These are phyloP conservation scores for Sanghuangporus baumii DNA, from an alignment of 1,284 basidiomycete genomes.

Conservation along the genomic window DNA sequence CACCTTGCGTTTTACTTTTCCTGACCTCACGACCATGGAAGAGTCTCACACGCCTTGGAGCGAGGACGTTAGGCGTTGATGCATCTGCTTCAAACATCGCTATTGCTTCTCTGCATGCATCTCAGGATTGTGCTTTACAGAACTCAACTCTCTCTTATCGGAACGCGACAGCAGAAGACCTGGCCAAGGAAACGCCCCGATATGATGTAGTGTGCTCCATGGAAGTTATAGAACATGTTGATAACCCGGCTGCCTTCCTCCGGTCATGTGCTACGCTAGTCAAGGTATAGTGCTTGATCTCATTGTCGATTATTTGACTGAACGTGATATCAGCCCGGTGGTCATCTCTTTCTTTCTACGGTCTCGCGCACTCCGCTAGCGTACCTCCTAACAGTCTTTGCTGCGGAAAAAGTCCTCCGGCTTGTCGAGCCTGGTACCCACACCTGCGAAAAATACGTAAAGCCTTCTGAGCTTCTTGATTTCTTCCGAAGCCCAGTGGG, in stretches of 20 bases:
- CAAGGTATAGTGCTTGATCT: conserved; percentile 47
- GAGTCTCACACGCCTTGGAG: conserved; percentile 87
- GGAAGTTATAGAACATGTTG: conserved; percentile 98
- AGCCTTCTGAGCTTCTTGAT: conserved; percentile 80
- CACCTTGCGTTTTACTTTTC: neutral
- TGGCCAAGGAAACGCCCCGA: conserved; percentile 52
- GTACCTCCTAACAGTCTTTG: conserved; percentile 84
- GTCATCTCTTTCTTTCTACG: conserved; percentile 95
- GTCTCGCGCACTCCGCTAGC: conserved; percentile 91
- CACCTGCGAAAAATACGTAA: conserved; percentile 87
- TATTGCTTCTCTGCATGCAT: conserved; percentile 82
- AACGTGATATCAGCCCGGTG: conserved; percentile 66
- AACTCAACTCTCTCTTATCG: conserved; percentile 51
- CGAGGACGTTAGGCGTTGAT: conserved; percentile 83
- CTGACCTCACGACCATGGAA: conserved; percentile 28
- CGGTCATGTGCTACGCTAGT: conserved; percentile 76
- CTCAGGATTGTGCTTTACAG: conserved; percentile 62
- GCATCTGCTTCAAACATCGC: conserved; percentile 84
- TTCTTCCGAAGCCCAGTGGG: conserved; percentile 69
- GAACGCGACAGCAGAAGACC: conserved; percentile 76
- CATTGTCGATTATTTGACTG: neutral
- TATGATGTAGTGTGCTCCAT: conserved; percentile 96
- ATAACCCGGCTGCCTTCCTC: conserved; percentile 84
- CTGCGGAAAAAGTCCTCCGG: conserved; percentile 82
- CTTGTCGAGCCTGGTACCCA: conserved; percentile 90